Conservation (phyloP, 179 eudicot species). For the Drosera spatulata region DNA sequence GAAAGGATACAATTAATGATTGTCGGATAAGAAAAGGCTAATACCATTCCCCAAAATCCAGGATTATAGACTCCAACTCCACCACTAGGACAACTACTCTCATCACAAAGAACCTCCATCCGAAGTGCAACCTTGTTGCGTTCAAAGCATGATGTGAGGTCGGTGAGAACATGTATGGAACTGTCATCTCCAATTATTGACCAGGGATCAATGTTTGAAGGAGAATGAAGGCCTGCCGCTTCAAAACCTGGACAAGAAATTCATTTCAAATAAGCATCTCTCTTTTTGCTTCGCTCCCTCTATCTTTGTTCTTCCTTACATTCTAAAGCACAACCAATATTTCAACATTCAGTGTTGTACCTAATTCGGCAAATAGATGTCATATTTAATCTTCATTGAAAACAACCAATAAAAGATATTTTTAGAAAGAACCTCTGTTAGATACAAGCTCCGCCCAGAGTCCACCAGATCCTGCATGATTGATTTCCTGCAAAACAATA, state of each 20-base stretch:
- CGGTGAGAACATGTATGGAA: constrained; percentile 53
- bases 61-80: constrained; percentile 93
- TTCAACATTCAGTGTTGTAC: too few species aligned
- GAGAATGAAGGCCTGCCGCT: constrained; percentile 65
- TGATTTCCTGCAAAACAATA: constrained; percentile 61
- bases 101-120: constrained; percentile 74
- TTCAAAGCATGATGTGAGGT: constrained; percentile 77
- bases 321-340: too few species aligned
- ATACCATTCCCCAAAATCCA: constrained; percentile 98
- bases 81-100: constrained; percentile 49
- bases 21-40: constrained; percentile 4
- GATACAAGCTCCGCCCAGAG: constrained; percentile 94
- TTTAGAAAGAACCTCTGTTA: constrained; percentile 46
- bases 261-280: background rate
- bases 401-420: too few species aligned
- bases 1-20: background rate
- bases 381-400: too few species aligned
- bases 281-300: background rate
- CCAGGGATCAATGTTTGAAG: constrained; percentile 88
- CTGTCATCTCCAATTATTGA: constrained; percentile 59
- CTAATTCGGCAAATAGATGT: too few species aligned
- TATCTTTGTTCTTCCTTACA: too few species aligned
- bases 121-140: constrained; percentile 74
- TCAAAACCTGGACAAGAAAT: constrained; percentile 56
- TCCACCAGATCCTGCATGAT: constrained; percentile 98